Conservation (phyloP, 2,329 filamentous ascomycete genomes). For the Sporothrix pseudoabietina region DNA sequence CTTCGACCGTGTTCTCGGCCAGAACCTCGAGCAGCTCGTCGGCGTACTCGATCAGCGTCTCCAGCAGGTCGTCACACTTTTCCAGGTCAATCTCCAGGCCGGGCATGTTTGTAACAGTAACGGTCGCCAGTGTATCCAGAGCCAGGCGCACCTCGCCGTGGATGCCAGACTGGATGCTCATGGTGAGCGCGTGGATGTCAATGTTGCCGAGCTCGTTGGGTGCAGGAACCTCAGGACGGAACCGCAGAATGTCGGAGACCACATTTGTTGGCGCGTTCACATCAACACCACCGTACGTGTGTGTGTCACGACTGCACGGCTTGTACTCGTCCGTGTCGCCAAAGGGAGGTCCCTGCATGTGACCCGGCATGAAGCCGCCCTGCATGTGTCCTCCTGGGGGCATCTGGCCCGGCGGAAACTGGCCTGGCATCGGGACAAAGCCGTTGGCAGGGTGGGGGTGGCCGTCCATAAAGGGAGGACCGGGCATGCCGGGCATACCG, state of each 20-base stretch:
- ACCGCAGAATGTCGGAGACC: constrained; percentile 65
- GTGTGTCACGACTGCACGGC: constrained; percentile 57
- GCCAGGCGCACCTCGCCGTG: constrained; percentile 87
- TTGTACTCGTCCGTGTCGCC: constrained; percentile 57
- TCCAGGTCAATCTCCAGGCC: constrained; percentile 68
- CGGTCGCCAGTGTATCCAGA: constrained; percentile 75
- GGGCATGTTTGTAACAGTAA: constrained; percentile 64
- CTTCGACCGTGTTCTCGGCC: constrained; percentile 80
- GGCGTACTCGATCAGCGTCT: constrained; percentile 85
- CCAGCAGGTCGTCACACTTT: constrained; percentile 83
- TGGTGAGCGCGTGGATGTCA: constrained; percentile 85
- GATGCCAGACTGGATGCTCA: constrained; percentile 87
- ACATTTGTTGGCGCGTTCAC: constrained; percentile 65
- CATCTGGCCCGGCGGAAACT: constrained; percentile 34
- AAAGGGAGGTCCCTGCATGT: constrained; percentile 43
- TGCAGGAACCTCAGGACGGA: constrained; percentile 73
- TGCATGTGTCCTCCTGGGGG: constrained; percentile 33
- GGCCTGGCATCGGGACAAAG: constrained; percentile 9
- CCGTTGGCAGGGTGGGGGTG: not conserved
- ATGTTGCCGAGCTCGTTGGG: constrained; percentile 81
- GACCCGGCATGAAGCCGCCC: constrained; percentile 15
- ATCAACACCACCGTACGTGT: constrained; percentile 72
- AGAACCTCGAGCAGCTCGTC: constrained; percentile 84
- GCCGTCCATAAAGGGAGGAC: not conserved
- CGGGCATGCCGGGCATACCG: constrained; percentile 7